phyloP scores from a whole-genome alignment of 129 eudicot genomes.

The Sambucus nigra region DNA sequence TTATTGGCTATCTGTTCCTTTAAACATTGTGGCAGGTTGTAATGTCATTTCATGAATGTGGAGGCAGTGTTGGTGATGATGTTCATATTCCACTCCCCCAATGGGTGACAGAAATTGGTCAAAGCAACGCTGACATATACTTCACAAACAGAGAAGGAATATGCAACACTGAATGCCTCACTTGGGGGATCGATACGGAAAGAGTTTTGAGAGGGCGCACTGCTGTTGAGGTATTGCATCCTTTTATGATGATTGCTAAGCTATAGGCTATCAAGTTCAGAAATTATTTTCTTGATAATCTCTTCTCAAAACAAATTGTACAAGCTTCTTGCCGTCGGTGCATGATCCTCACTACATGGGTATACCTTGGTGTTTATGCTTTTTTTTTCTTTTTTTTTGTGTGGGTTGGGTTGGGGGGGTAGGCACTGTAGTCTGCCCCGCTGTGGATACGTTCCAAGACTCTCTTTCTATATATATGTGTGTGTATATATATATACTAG shows the following conservation, averaged over 20 bases:
- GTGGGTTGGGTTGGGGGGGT: too few relatives aligned
- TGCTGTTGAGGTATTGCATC: conserved; percentile 62
- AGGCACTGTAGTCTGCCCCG: too few relatives aligned
- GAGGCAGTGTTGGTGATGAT: conserved; percentile 84
- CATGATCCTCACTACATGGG: too few relatives aligned
- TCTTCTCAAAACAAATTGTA: too few relatives aligned
- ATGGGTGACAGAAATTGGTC: conserved; percentile 74
- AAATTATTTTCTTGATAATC: too few relatives aligned
- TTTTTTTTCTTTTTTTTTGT: too few relatives aligned
- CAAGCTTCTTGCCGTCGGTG: too few relatives aligned
- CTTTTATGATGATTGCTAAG: conserved; percentile 5
- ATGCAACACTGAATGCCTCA: conserved; percentile 67
- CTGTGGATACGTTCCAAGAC: too few relatives aligned
- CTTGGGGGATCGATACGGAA: conserved; percentile 89
- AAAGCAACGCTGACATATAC: conserved; percentile 67
- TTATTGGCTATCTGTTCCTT: background rate
- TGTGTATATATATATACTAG: too few relatives aligned
- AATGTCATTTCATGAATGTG: conserved; percentile 94
- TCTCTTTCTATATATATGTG: too few relatives aligned
- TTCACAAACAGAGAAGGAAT: conserved; percentile 76
- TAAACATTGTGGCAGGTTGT: conserved; percentile 39
- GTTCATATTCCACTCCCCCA: conserved; percentile 79
- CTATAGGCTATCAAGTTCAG: too few relatives aligned
- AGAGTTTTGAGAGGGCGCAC: conserved; percentile 76
- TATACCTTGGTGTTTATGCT: too few relatives aligned